Evolutionary conservation across 768 basidiomycete genomes (phyloP).

Genomic region (Neoboletus magnificus): DNA sequence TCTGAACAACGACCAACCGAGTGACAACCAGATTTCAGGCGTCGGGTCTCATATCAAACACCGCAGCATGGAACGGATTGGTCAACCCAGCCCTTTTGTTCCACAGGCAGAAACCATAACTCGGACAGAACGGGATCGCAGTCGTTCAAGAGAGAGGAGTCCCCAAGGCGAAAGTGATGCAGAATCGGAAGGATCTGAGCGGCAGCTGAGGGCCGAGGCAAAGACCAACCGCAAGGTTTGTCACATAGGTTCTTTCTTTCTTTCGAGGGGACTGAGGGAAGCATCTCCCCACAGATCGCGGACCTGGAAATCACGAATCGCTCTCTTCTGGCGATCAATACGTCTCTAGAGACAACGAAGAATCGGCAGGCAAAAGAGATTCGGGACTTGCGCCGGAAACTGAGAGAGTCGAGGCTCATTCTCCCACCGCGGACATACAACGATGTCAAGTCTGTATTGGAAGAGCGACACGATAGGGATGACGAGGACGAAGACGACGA

Average conservation of each 20-base stretch:
- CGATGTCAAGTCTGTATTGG: slow-evolving; percentile 49
- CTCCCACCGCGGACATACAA: slow-evolving; percentile 65
- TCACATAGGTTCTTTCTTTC: neutral
- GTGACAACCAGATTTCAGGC: slow-evolving; percentile 39
- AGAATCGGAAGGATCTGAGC: slow-evolving; percentile 38
- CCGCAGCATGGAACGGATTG: slow-evolving; percentile 28
- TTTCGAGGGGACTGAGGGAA: neutral
- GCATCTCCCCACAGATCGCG: slow-evolving; percentile 59
- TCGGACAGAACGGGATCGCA: slow-evolving; percentile 15
- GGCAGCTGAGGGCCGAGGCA: slow-evolving; percentile 64
- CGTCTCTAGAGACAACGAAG: slow-evolving; percentile 76
- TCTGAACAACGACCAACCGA: slow-evolving; percentile 35
- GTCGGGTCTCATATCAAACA: slow-evolving; percentile 43
- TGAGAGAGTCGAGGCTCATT: slow-evolving; percentile 78
- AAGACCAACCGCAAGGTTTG: slow-evolving; percentile 85
- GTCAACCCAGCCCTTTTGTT: slow-evolving; percentile 5
- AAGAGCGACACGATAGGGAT: slow-evolving; percentile 43
- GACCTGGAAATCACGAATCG: slow-evolving; percentile 90
- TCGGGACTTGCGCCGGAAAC: slow-evolving; percentile 73
- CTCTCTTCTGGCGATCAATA: slow-evolving; percentile 82
- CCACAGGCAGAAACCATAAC: slow-evolving; percentile 13
- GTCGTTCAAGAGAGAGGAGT: slow-evolving; percentile 20
- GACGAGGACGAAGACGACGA: slow-evolving; percentile 37
- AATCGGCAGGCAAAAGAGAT: slow-evolving; percentile 82
- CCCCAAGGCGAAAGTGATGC: slow-evolving; percentile 33